Evolutionary conservation across 768 basidiomycete genomes (phyloP), one percentile per base, ranked within the genome.

Genomic region (Agaricus sinodeliciosus): DNA sequence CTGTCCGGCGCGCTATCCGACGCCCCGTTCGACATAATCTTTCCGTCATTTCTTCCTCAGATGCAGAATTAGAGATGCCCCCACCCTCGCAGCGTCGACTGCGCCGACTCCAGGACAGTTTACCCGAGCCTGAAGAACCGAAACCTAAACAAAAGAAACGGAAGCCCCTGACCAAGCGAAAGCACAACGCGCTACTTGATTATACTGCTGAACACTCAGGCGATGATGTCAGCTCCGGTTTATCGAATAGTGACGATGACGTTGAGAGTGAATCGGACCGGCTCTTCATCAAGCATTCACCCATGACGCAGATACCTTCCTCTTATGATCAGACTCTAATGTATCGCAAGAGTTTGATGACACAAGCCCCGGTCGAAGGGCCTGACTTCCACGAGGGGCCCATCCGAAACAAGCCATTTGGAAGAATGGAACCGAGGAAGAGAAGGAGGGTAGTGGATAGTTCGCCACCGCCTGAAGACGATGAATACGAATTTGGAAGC

Each of bases 181-280:
- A 63, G 48, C 62, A 54, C 35, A 64, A 77, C 64, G 60, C 62
- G 1, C 72, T 83, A 62, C 72, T 89, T 48, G 88, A 89, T 58
- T 72, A 79, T 31, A 85, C 84, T 62, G 90, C 90, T 3, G 66
- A 66, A 15, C 90, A 91, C 60, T 93, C 91, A 8, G 90, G 89
- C 16, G 88, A 89, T 52, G 90, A 92, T 60, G 72, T 74, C 50
- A 85, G 84, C 59, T 77, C 73, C 50, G 87, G 87, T 31, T 72
- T 70, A 0, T 84, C 83, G 0, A 73, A 69, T 31, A 74, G 69
- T 59, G 79, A 74, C 56, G 77, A 80, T 36, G 75, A 78, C 22
- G 72, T 69, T 25, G 85, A 85, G 60, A 78, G 73, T 62, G 87
- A 86, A 60, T 81, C 78, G 31, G 89, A 92, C 61, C 70, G 77